Base-by-base conservation (phyloP, 257 asterid species). In the Solanum gracilifrons region DNA sequence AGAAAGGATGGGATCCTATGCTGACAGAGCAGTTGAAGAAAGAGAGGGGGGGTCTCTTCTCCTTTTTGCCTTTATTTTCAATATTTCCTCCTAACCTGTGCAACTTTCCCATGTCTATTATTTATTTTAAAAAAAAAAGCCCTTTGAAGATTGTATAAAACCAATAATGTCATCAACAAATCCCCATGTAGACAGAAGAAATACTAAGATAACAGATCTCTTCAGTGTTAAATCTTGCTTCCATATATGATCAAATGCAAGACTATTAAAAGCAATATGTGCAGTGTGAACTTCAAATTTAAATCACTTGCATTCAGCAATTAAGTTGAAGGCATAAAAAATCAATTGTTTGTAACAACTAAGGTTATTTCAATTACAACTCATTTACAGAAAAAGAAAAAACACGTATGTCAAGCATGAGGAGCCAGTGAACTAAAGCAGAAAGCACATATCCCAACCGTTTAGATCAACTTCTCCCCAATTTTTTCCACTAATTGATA, bases 401-500 rank as follows among this genome's bases (percentile, higher is more conserved):
- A 29, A 46, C 11, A 29, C 0, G 29, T 29, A 46, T 46, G 39
- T 27, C 41, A 9, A 46, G 68, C 68, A 80, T 27, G 0, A 64
- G 68, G 51, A 29, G 68, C 10, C 9, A 80, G 5, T 25, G n/a
- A 46, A 80, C 9, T 46, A 21, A 46, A 29, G 75, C 13, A 48
- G 72, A 46, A 73, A 79, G 25, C 83, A 36, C 51, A 84, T 16
- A 35, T 64, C 86, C 92, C 66, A 85, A 96, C 99, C 99, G 90
- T 93, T 91, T 73, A 97, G 89, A 91, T 97, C 98, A 90, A 97
- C 98, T 88, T 97, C 99, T 85, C 98, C 99, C 97, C 98, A 96
- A 88, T 97, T 97, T 91, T 94, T 97, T 82, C 99, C 99, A 91
- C 99, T 96, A 87, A 97, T 92, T 36, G 99, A 94, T 58, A 96